Evolutionary conservation across 2,329 filamentous ascomycete genomes (phyloP), one percentile per base, ranked within the genome.

Genomic region (Hirsutella minnesotensis): DNA sequence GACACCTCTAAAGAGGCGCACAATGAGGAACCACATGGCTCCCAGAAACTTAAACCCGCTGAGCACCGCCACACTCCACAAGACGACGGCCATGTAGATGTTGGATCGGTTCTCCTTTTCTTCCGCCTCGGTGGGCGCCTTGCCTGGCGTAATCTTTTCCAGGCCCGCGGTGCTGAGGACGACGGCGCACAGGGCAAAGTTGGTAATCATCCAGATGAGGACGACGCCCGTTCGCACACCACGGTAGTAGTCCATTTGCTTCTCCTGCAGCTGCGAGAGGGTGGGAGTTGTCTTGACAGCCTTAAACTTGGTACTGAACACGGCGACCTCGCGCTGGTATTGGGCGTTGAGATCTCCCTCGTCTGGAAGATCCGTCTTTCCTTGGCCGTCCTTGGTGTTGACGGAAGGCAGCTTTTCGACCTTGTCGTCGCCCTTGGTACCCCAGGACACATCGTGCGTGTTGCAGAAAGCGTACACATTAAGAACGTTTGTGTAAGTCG

Each of bases 401-500:
- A 92, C 90, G 0, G 81, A 86, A 2, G 87, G 86, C 42, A 95
- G 77, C 57, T 90, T 89, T 54, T 94, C 88, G 7, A 90, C 75
- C 63, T 95, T 95, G 66, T 95, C 90, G 60, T 96, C 92, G 54
- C 92, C 92, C 65, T 96, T 98, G 35, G 92, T 98, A 56, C 89
- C 89, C 89, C 89, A 95, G 3, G 89, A 94, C 50, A 95, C 92
- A 58, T 95, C 89, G 72, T 95, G 89, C 21, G 89, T 95, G 66
- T 95, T 95, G 67, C 89, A 96, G 66, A 98, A 98, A 47, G 90
- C 90, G 65, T 96, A 98, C 44, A 98, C 92, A 70, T 96, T 98
- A 55, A 98, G 80, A 46, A 96, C 89, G 65, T 96, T 98, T 69
- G 94, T 94, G 67, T 95, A 98, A 1, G 89, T 95, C 0, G 92